Percentiles rank a stretch among this genome's conserved stretches.
These are phyloP conservation scores for Neurospora terricola DNA, from an alignment of 495 filamentous ascomycete species.

Conservation along the genomic window DNA sequence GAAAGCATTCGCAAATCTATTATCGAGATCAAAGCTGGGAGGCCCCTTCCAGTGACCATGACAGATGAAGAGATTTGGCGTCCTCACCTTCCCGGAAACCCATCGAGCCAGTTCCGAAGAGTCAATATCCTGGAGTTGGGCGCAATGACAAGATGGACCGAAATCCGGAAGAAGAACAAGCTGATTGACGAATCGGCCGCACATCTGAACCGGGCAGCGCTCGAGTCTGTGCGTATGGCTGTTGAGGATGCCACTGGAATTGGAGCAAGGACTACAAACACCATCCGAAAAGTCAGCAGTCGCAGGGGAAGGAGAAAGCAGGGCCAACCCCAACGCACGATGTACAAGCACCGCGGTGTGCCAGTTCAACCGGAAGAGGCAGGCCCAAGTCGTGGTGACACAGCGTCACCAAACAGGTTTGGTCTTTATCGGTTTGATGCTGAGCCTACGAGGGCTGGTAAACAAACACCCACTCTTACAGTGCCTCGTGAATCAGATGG, in stretches of 20 bases:
- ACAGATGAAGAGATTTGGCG: slow-evolving; percentile 52
- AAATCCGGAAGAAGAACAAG: slow-evolving; percentile 57
- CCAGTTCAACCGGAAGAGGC: not conserved
- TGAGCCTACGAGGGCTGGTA: not conserved
- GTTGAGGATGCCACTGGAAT: slow-evolving; percentile 22
- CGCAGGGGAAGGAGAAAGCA: slow-evolving; percentile 11
- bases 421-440: not conserved
- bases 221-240: slow-evolving; percentile 26
- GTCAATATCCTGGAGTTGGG: slow-evolving; percentile 61
- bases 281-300: slow-evolving; percentile 29
- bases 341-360: not conserved
- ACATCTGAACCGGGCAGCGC: slow-evolving; percentile 30
- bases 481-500: not conserved
- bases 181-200: slow-evolving; percentile 38
- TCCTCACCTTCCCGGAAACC: slow-evolving; percentile 58
- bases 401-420: not conserved
- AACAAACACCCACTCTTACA: not conserved
- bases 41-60: slow-evolving; percentile 20
- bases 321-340: not conserved
- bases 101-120: slow-evolving; percentile 50
- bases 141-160: slow-evolving; percentile 53
- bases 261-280: slow-evolving; percentile 19
- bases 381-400: not conserved
- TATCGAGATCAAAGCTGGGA: not conserved
- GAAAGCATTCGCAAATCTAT: slow-evolving; percentile 21